phyloP scores from a whole-genome alignment of 2,329 filamentous ascomycete genomes.

The Myrmaecium sp. region DNA sequence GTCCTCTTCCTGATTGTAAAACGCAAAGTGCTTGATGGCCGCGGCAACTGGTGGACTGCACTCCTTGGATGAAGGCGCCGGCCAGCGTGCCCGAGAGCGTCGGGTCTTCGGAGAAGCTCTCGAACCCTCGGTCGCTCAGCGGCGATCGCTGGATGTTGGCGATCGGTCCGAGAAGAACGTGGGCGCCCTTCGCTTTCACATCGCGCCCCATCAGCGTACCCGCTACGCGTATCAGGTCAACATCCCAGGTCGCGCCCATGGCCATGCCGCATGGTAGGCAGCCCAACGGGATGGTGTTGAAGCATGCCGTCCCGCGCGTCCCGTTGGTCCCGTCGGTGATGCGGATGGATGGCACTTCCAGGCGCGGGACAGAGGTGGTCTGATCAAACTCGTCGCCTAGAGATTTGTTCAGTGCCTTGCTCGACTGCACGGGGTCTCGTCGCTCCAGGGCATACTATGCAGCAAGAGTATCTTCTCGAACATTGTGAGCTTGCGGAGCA shows the following conservation, averaged over 20 bases:
- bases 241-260: conserved; percentile 57
- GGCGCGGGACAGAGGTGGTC: conserved; percentile 40
- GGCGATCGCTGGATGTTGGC: conserved; percentile 69
- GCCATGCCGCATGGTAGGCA: conserved; percentile 64
- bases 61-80: conserved; percentile 39
- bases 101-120: conserved; percentile 54
- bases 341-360: conserved; percentile 44
- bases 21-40: conserved; percentile 60
- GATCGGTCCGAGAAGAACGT: conserved; percentile 58
- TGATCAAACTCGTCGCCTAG: conserved; percentile 50
- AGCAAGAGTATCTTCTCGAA: no score
- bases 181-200: conserved; percentile 52
- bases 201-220: conserved; percentile 54
- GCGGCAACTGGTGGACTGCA: conserved; percentile 49
- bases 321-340: conserved; percentile 54
- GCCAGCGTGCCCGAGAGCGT: conserved; percentile 52
- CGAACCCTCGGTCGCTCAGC: conserved; percentile 64
- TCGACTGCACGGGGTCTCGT: no score
- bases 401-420: background rate
- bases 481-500: no score
- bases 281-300: conserved; percentile 46
- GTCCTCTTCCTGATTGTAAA: conserved; percentile 54
- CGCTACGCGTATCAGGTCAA: conserved; percentile 46
- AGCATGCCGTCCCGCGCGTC: conserved; percentile 45
- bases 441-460: no score